A percentile compares a stretch with the other conserved stretches of the same genome.
These are phyloP conservation scores for Beauveria sp. DNA, from an alignment of 2,329 filamentous ascomycete genomes.

Conservation along the genomic window DNA sequence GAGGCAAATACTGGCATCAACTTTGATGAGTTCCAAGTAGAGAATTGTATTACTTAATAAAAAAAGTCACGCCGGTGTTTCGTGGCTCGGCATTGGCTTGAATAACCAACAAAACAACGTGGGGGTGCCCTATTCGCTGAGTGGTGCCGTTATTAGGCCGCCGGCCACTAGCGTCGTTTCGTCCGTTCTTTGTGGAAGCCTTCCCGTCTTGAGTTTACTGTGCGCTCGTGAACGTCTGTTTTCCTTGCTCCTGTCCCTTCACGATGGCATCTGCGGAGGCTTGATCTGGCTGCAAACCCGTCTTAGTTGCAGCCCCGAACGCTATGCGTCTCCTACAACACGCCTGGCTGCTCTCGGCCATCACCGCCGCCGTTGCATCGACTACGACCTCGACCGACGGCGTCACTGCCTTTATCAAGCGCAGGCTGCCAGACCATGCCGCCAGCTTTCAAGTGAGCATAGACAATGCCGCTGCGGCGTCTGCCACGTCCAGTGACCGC, in stretches of 20 bases:
- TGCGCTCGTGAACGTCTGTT: not conserved
- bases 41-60: not conserved
- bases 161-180: not conserved
- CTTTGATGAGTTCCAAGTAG: not conserved
- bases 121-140: not conserved
- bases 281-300: not conserved
- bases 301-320: not conserved
- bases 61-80: not conserved
- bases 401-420: constrained; percentile 14
- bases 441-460: constrained; percentile 14
- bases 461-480: not conserved
- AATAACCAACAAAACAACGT: not conserved
- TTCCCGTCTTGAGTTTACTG: not conserved
- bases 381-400: constrained; percentile 3
- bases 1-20: not conserved
- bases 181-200: not conserved
- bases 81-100: not conserved
- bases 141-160: not conserved
- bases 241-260: not conserved
- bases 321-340: constrained; percentile 1
- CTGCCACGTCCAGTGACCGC: constrained; percentile 8
- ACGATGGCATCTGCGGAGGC: not conserved
- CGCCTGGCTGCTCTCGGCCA: not conserved
- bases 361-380: not conserved
- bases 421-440: constrained; percentile 15